Evolutionary conservation across 768 basidiomycete species (phyloP).

Genomic region (Boletus reticuloceps): DNA sequence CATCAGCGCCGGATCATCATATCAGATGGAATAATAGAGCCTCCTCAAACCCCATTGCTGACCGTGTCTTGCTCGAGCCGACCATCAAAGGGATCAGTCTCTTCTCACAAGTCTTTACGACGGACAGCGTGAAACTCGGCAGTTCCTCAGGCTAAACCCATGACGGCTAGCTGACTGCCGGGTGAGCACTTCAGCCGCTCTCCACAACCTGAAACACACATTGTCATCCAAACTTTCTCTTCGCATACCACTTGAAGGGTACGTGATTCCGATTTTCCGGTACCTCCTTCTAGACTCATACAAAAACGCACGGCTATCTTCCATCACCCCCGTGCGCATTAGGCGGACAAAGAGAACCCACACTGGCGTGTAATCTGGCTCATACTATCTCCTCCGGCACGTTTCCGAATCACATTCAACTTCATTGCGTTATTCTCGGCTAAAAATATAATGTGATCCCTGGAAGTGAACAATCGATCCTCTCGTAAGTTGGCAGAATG

Average conservation of each 20-base stretch:
- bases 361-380: background rate
- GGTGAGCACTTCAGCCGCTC: background rate
- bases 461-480: background rate
- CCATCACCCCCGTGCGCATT: background rate
- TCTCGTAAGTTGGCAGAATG: background rate
- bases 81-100: background rate
- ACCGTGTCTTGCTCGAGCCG: too few species aligned
- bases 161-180: background rate
- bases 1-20: too few species aligned
- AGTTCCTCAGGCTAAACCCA: background rate
- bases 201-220: background rate
- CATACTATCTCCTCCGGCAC: too few species aligned
- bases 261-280: background rate
- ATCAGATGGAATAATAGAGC: too few species aligned
- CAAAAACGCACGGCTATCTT: background rate
- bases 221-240: background rate
- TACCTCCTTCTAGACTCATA: background rate
- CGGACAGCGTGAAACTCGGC: background rate
- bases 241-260: background rate
- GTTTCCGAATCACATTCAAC: background rate
- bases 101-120: slow-evolving; percentile 7
- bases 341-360: background rate
- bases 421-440: background rate
- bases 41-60: too few species aligned
- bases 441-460: background rate